Base-by-base conservation (phyloP, 495 filamentous ascomycete species). In the Penicillium tannophilum region DNA sequence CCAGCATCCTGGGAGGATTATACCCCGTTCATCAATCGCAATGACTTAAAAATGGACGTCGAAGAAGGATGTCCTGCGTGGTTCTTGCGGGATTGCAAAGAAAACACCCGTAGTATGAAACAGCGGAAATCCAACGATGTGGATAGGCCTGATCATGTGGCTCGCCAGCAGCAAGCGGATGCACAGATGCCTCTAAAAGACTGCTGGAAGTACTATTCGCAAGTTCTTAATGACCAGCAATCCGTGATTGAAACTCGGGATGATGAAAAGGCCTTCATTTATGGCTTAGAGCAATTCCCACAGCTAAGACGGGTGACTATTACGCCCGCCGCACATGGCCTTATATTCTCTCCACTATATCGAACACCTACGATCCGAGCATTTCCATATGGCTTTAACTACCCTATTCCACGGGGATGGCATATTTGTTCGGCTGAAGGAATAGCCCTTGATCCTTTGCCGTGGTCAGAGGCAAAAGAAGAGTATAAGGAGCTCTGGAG, bases 351-450 rank as follows among this genome's bases (percentile, higher is more conserved):
- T 26, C 69, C 69, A 23, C 45, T 71, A n/a, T 72, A 72, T 50
- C 56, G 68, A 51, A 74, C 70, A 24, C 68, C 67, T n/a, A 72
- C 68, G 63, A 72, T 74, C 26, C 67, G 66, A 35, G 54, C 54
- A 35, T 71, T 74, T 44, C 67, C 69, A 46, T 54, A 53, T 31
- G 65, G 62, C 26, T 72, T 72, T 24, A 69, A 71, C 50, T 74
- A 74, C 47, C 65, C 63, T 7, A 64, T 72, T 52, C 63, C 59
- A 11, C 63, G 67, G n/a, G 65, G 63, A 54, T 74, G 67, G 71
- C 65, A 58, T 5, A 43, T 4, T 2, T 23, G 20, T 23, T 23
- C 20, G 20, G 20, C 20, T 30, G 35, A 62, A 31, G 33, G 52
- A 28, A 11, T 33, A 11, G 31, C 11, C 11, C 8, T 11, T 6